Base-by-base conservation (phyloP, 2,329 filamentous ascomycete species). In the Fusarium tjaetaba region DNA sequence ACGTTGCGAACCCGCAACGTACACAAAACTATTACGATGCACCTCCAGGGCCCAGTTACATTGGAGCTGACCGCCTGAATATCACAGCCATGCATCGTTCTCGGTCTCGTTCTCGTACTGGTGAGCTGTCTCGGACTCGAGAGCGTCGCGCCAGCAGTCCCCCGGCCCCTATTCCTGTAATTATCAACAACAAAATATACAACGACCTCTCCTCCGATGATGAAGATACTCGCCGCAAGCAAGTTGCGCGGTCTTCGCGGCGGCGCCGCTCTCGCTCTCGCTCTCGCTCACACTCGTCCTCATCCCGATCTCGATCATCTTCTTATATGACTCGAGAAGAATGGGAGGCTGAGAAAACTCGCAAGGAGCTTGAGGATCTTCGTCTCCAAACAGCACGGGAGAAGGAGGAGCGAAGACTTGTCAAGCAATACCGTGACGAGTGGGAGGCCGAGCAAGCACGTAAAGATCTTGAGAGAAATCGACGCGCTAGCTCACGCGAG, bases 171-270 rank as follows among this genome's bases (percentile, higher is more conserved):
- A 46, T 59, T 34, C 87, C 88, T 2, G 84, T 90, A 53, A 86
- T 90, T 59, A 90, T 90, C 78, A 88, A 89, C 77, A 90, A 89
- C 78, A 83, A 83, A 64, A 86, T 88, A 65, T 86, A 87, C 74
- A 86, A 87, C 68, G 83, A 86, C 28, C 74, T 84, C 58, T 86
- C 85, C 26, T 86, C 84, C 10, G 86, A 75, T 38, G 77, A 79
- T 20, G 79, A 83, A 34, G 80, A 80, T 39, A 77, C 78, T 45
- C 79, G 77, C 53, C 81, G 74, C 63, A 78, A 80, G 61, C 79
- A 80, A 64, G 59, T 82, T 57, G 68, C 73, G 55, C 74, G 76
- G 15, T 64, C 71, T 48, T 73, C 74, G 56, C 73, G 77, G 26
- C 78, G 74, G 38, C 77, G 77, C 20, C 81, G 77, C 24, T 80